Base-by-base conservation (phyloP, 306 rosid species). In the Vigna trinervia region DNA sequence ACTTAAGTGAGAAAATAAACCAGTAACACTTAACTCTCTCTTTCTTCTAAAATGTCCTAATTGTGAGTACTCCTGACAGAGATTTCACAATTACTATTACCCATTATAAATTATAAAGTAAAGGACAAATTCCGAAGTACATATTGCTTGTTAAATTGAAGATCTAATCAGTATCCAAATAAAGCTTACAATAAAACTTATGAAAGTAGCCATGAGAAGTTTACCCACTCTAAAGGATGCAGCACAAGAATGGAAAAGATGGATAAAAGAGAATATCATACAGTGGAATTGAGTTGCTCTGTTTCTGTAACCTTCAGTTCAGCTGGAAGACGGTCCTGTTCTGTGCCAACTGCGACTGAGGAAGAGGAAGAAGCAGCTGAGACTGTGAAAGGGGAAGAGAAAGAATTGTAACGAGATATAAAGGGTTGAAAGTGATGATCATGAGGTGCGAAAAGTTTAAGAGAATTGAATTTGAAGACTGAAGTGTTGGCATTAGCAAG, bases 251-350 rank as follows among this genome's bases (percentile, higher is more conserved):
- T 0, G 59, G 38, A 45, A 66, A 38, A 54, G 19, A 45, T 5
- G 60, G 26, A 38, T 51, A 34, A 12, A 19, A 73, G 34, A 2
- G 61, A 73, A 1, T 0, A 3, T 71, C 88, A 80, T 73, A 90
- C 97, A 58, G 87, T 89, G 84, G 96, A 90, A 79, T 92, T 89
- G 75, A 92, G 81, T 78, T 88, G 88, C 73, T 77, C 63, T 52
- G 86, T 87, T 84, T 88, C 88, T 30, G 90, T 83, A 82, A 95
- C 90, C 17, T 81, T 84, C 47, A 95, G 67, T 8, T 86, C 83
- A 0, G 88, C 96, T 1, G 92, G 97, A 73, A 92, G 97, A 76
- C 52, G 69, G 66, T 92, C 92, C 1, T 69, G 61, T 66, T 89
- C 87, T 0, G 82, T 23, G 63, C 23, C 89, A 45, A 70, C 0